These are phyloP conservation scores for Ophiostoma sp. DNA, from an alignment of 2,329 filamentous ascomycete genomes.

Conservation along the genomic window DNA sequence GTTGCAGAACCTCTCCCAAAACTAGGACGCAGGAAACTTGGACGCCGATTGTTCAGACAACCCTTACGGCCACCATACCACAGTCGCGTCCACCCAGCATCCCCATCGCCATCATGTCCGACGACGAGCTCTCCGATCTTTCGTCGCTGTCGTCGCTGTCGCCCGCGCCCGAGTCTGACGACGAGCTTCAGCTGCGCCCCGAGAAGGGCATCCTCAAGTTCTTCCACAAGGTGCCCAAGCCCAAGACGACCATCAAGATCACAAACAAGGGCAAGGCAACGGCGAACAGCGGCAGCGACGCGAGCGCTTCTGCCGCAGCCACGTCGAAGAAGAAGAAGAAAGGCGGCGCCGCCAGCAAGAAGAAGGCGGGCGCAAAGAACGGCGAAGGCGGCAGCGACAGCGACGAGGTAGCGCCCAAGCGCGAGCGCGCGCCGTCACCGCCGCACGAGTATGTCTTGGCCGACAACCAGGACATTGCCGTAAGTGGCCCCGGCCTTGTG, in stretches of 20 bases:
- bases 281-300: slow-evolving; percentile 13
- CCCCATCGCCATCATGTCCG: slow-evolving; percentile 50
- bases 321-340: slow-evolving; percentile 16
- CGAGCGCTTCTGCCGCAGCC: slow-evolving; percentile 34
- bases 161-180: slow-evolving; percentile 48
- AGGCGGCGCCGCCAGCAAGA: slow-evolving; percentile 1
- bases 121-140: slow-evolving; percentile 55
- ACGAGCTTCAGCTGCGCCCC: slow-evolving; percentile 46
- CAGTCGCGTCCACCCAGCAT: background rate
- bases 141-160: slow-evolving; percentile 44
- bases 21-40: background rate
- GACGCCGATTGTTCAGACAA: too few relatives aligned
- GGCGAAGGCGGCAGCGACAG: slow-evolving; percentile 37
- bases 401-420: slow-evolving; percentile 62
- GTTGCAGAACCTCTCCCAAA: background rate
- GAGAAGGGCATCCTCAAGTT: slow-evolving; percentile 61
- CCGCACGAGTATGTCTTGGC: slow-evolving; percentile 84
- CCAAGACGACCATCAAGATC: slow-evolving; percentile 28
- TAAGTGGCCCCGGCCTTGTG: slow-evolving; percentile 44
- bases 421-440: slow-evolving; percentile 69
- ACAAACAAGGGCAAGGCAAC: slow-evolving; percentile 26
- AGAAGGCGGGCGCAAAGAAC: slow-evolving; percentile 10
- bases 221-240: slow-evolving; percentile 54
- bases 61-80: background rate
- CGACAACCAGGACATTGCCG: slow-evolving; percentile 87